phyloP scores from a whole-genome alignment of 2,329 filamentous ascomycete species.

The Ceratocystis cacaofunesta region DNA sequence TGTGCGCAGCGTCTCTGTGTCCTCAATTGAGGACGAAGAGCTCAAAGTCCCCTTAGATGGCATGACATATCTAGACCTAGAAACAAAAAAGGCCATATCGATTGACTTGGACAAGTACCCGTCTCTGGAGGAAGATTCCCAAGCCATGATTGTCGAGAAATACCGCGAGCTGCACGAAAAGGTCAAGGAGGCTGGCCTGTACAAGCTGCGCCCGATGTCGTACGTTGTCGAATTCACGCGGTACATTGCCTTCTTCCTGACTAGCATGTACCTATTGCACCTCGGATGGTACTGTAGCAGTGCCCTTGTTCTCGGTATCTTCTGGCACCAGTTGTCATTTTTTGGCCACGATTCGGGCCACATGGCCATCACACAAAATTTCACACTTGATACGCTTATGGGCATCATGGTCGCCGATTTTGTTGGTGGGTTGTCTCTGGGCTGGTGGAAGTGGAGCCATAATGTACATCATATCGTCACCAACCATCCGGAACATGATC shows the following conservation, averaged over 20 bases:
- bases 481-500: conserved; percentile 88
- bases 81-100: conserved; percentile 59
- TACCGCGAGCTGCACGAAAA: conserved; percentile 65
- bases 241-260: conserved; percentile 48
- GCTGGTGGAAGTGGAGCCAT: conserved; percentile 96
- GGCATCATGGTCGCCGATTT: conserved; percentile 86
- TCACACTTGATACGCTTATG: conserved; percentile 66
- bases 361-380: conserved; percentile 92
- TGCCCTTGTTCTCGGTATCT: conserved; percentile 58
- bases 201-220: conserved; percentile 66
- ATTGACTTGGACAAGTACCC: conserved; percentile 70
- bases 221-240: conserved; percentile 63
- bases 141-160: conserved; percentile 60
- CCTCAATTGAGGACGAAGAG: conserved; percentile 28
- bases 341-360: conserved; percentile 90
- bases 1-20: conserved; percentile 6
- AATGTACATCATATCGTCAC: conserved; percentile 96
- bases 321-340: conserved; percentile 95
- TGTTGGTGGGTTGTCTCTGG: conserved; percentile 72
- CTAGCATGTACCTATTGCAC: conserved; percentile 47
- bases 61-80: conserved; percentile 53
- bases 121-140: conserved; percentile 54
- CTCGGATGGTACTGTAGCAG: conserved; percentile 54
- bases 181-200: conserved; percentile 61
- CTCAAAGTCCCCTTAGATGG: conserved; percentile 31